phyloP scores from a whole-genome alignment of 106 monocot genomes.

The Phalaenopsis equestris region DNA sequence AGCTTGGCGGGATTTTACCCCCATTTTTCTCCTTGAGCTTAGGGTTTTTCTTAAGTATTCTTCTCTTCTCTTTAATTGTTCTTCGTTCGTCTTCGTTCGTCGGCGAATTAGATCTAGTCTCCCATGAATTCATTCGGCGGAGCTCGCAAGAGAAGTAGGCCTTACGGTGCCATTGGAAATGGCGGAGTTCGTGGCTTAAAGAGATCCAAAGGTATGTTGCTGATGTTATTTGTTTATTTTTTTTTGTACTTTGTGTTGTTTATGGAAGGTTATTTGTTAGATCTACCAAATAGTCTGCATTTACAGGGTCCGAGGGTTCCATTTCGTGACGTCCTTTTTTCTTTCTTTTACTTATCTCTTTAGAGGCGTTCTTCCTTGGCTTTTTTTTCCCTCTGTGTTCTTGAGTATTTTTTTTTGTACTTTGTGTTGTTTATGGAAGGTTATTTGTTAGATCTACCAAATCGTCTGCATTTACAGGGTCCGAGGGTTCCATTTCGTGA shows the following conservation, averaged over 20 bases:
- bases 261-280: background rate
- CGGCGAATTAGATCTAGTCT: background rate
- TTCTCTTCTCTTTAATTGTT: background rate
- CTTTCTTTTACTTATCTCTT: background rate
- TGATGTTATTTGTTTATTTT: background rate
- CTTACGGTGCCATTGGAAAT: conserved; percentile 15
- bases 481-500: background rate
- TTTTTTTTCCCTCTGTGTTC: background rate
- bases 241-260: background rate
- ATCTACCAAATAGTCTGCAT: background rate
- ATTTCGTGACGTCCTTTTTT: background rate
- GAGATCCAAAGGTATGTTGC: conserved; percentile 12
- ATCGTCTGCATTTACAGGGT: background rate
- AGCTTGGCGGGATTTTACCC: conserved; percentile 3
- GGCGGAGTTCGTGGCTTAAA: conserved; percentile 13
- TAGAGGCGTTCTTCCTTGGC: background rate
- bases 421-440: background rate
- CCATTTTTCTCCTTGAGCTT: too few species aligned
- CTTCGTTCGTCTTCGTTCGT: background rate
- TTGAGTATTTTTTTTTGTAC: background rate
- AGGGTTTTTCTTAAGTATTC: background rate
- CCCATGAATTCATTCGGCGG: conserved; percentile 5
- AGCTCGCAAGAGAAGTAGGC: conserved; percentile 21
- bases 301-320: background rate
- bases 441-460: background rate